Conservation (phyloP, 345 rosid genomes). For the Citrus hindsii region DNA sequence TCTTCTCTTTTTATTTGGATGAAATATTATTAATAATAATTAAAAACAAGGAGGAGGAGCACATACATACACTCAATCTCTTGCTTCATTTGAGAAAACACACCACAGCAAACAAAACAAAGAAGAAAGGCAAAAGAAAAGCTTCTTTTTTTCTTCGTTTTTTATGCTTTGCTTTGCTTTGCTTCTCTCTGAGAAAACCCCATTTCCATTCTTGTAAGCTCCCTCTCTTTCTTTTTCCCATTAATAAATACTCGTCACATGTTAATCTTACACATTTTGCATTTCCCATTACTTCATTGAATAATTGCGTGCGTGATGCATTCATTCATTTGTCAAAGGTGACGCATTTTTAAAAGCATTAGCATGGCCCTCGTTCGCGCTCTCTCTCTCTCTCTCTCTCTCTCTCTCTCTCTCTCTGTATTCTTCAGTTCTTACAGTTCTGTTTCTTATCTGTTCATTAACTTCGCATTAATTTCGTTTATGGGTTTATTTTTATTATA, state of each 20-base stretch:
- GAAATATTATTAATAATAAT: background rate
- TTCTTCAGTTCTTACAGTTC: background rate
- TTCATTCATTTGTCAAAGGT: conserved; percentile 13
- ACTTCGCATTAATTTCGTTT: background rate
- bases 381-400: no score
- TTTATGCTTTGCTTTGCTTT: conserved; percentile 6
- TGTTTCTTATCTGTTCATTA: background rate
- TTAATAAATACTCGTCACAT: conserved; percentile 15
- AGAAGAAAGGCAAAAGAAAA: conserved; percentile 2
- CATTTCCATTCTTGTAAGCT: conserved; percentile 28
- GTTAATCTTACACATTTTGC: conserved; percentile 3
- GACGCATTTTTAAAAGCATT: conserved; percentile 3
- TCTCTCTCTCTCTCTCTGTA: background rate
- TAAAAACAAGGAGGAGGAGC: background rate
- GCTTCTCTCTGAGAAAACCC: conserved; percentile 42
- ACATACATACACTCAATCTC: conserved; percentile 29
- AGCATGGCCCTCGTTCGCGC: conserved; percentile 1
- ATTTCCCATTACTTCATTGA: background rate
- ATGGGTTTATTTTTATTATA: background rate
- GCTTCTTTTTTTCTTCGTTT: background rate
- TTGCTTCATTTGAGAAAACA: conserved; percentile 39
- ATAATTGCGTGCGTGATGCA: background rate
- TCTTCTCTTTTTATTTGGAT: background rate
- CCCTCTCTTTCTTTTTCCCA: background rate
- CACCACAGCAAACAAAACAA: background rate